Evolutionary conservation across 208 protist species (phyloP).

Genomic region (Trichomonas tenax): DNA sequence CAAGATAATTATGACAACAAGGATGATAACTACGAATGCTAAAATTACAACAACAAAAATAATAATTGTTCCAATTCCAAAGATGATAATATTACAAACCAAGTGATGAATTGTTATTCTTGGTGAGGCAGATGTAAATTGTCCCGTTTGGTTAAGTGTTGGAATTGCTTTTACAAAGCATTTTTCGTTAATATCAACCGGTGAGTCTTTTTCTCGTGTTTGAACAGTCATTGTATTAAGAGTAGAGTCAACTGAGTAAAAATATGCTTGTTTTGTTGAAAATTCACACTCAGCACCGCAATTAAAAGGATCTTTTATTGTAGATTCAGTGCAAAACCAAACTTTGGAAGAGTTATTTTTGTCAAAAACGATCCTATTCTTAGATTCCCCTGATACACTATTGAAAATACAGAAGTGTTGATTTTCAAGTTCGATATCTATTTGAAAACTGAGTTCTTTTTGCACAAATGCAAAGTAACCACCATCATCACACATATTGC

Average conservation of each 20-base stretch:
- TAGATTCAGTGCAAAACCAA: background rate
- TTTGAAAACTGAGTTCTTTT: background rate
- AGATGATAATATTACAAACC: background rate
- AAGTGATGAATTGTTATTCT: background rate
- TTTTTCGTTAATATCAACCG: background rate
- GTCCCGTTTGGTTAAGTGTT: background rate
- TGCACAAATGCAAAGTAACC: background rate
- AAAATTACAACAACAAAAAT: background rate
- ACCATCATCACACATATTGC: background rate
- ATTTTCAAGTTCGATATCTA: background rate
- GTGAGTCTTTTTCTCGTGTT: background rate
- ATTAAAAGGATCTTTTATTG: background rate
- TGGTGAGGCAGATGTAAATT: background rate
- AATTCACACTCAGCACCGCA: background rate
- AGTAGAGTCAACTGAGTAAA: background rate
- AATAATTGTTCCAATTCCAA: background rate
- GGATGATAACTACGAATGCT: background rate
- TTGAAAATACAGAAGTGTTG: background rate
- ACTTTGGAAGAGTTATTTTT: background rate
- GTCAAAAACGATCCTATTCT: background rate
- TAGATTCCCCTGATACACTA: background rate
- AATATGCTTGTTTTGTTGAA: background rate
- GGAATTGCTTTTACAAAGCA: background rate
- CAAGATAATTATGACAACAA: background rate
- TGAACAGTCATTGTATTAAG: background rate